Evolutionary conservation across 2,329 filamentous ascomycete genomes (phyloP).

Genomic region (Xenosphaeropsis pyriputrescens): DNA sequence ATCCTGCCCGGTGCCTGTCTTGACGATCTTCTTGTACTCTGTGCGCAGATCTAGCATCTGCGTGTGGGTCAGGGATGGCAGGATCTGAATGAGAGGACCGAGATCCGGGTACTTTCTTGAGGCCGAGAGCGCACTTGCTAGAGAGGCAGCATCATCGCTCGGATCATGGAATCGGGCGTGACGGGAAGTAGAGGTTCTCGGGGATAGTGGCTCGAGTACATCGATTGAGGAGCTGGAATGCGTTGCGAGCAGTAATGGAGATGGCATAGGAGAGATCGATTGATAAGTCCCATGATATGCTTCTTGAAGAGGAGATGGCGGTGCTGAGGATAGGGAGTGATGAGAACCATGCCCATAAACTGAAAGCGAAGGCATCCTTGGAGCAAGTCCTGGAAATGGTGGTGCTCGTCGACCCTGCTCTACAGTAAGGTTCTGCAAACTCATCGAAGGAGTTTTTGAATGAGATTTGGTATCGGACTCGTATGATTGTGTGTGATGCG

Average conservation of each 20-base stretch:
- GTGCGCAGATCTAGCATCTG: conserved; percentile 75
- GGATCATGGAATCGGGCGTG: conserved; percentile 75
- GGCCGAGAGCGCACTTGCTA: conserved; percentile 54
- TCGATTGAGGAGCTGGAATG: conserved; percentile 26
- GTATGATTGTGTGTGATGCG: neutral
- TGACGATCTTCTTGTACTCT: conserved; percentile 85
- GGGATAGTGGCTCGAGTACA: conserved; percentile 34
- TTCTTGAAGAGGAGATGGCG: conserved; percentile 75
- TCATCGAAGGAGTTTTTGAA: neutral
- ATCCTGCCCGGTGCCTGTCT: conserved; percentile 43
- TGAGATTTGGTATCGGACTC: conserved; percentile 2
- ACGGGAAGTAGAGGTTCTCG: conserved; percentile 30
- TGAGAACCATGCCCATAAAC: conserved; percentile 13
- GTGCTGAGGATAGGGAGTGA: conserved; percentile 38
- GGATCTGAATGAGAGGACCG: conserved; percentile 62
- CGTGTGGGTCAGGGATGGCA: conserved; percentile 73
- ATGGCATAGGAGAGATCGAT: conserved; percentile 87
- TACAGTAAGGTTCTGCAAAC: conserved; percentile 13
- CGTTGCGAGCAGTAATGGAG: conserved; percentile 48
- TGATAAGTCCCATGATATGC: conserved; percentile 91
- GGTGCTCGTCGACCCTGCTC: conserved; percentile 13
- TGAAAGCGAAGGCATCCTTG: conserved; percentile 15
- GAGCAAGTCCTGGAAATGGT: conserved; percentile 9
- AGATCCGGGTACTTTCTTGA: conserved; percentile 49
- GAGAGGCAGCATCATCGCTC: conserved; percentile 58